Evolutionary conservation across 129 eudicot species (phyloP), one percentile per base, ranked within the genome.

Genomic region (Lonicera japonica): DNA sequence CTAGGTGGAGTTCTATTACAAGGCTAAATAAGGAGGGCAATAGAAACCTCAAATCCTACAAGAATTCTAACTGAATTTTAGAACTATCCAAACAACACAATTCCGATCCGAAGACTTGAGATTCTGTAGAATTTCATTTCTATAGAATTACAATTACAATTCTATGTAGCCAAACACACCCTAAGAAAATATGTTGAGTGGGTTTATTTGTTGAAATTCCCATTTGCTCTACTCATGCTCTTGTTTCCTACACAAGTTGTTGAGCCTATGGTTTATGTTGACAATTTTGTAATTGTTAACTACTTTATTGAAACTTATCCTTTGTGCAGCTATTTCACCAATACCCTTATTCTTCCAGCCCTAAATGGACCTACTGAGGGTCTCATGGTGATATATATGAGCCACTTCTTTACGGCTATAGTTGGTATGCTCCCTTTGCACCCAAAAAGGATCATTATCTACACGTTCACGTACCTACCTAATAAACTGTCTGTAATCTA

Each of bases 331-430:
- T 92, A 68, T 78, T 92, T 92, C 61, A 92, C 96, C 78, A 87
- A 92, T 74, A 85, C 96, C 11, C 81, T 92, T 55, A 77, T 92
- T 57, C 99, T 92, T 67, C 96, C 99, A 3, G 92, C 64, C 8
- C 60, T 92, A 72, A 92, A 92, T 78, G 99, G 99, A 60, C 99
- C 99, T 29, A 92, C 96, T 10, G 99, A 92, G 63, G 99, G 99
- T 57, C 92, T 92, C 61, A 76, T 82, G 95, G 79, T 92, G 86
- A 92, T 92, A 74, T 92, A 80, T 41, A 5, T 78, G 66, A 64
- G 61, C 46, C 99, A 92, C 74, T 73, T 85, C 73, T 85, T 92
- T 47, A 92, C 99, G 25, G 83, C 88, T 56, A 25, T 88, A 54
- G 96, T 85, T 59, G 99, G 99, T 92, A 88, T 67, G 80, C 4